phyloP scores from a whole-genome alignment of 2,329 filamentous ascomycete genomes.

The Cryphonectria radicalis region DNA sequence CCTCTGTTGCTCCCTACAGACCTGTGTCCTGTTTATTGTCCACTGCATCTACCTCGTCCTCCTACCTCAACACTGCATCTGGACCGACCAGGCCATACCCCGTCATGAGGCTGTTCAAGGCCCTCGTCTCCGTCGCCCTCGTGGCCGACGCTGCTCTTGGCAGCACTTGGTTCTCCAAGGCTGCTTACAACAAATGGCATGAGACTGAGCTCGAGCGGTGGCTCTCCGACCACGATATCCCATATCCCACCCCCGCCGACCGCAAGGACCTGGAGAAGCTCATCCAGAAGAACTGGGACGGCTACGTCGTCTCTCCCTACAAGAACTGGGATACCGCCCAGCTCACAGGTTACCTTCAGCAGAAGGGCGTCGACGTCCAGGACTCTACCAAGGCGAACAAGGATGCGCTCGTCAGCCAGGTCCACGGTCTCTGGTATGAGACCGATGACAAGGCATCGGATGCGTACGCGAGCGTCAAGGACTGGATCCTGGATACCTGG shows the following conservation, averaged over 20 bases:
- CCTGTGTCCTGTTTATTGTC: not conserved
- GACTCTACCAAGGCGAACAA: conserved; percentile 69
- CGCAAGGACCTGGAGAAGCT: conserved; percentile 92
- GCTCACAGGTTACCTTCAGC: conserved; percentile 68
- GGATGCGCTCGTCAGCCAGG: conserved; percentile 69
- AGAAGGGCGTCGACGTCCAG: conserved; percentile 73
- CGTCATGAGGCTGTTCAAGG: conserved; percentile 78
- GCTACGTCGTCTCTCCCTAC: conserved; percentile 75
- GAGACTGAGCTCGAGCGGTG: conserved; percentile 96
- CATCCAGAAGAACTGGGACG: conserved; percentile 89
- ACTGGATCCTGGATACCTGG: conserved; percentile 97
- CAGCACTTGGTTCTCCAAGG: conserved; percentile 84
- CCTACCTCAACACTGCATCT: not conserved
- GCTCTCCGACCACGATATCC: conserved; percentile 90
- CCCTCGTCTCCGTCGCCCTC: conserved; percentile 72
- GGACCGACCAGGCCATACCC: conserved; percentile 1
- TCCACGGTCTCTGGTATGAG: conserved; percentile 77
- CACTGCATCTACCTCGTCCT: not conserved
- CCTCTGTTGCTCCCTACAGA: not conserved
- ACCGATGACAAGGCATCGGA: conserved; percentile 76
- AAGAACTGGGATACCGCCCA: conserved; percentile 74
- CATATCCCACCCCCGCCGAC: conserved; percentile 87
- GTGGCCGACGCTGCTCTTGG: conserved; percentile 72
- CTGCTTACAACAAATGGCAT: conserved; percentile 98
- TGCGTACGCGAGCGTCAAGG: conserved; percentile 73